phyloP scores from a whole-genome alignment of 345 rosid genomes.

The Alliaria petiolata region DNA sequence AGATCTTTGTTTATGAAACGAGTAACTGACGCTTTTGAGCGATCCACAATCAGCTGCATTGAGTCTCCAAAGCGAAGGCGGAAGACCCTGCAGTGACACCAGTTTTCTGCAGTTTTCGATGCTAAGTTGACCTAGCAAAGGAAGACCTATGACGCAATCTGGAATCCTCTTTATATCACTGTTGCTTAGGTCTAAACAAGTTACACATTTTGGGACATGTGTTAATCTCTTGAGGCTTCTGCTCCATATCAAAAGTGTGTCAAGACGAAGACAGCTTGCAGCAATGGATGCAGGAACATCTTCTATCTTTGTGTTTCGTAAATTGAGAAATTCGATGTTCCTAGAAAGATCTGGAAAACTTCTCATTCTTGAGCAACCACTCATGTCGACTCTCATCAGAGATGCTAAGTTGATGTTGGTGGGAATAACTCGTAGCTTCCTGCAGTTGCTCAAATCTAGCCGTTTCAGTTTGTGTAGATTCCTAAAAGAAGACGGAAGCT shows the following conservation, averaged over 20 bases:
- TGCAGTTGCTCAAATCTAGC: neutral
- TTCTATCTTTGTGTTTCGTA: neutral
- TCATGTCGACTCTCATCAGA: neutral
- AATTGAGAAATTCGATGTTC: neutral
- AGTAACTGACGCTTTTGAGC: neutral
- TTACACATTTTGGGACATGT: neutral
- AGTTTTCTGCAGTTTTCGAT: neutral
- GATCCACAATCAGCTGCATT: neutral
- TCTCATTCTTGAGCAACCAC: neutral
- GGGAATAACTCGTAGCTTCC: neutral
- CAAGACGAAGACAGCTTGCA: neutral
- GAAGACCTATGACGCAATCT: neutral
- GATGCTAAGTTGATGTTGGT: neutral
- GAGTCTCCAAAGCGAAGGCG: neutral
- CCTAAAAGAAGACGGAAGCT: neutral
- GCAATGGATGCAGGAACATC: too few species aligned
- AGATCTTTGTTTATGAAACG: neutral
- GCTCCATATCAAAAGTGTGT: neutral
- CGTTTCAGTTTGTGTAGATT: neutral
- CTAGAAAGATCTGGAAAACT: neutral
- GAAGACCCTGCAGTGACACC: neutral
- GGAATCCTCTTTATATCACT: neutral
- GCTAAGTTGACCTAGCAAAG: fast-evolving
- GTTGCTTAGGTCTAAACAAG: neutral
- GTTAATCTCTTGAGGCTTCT: neutral